phyloP scores from a whole-genome alignment of 2,329 filamentous ascomycete genomes.

The Talaromyces sp. region DNA sequence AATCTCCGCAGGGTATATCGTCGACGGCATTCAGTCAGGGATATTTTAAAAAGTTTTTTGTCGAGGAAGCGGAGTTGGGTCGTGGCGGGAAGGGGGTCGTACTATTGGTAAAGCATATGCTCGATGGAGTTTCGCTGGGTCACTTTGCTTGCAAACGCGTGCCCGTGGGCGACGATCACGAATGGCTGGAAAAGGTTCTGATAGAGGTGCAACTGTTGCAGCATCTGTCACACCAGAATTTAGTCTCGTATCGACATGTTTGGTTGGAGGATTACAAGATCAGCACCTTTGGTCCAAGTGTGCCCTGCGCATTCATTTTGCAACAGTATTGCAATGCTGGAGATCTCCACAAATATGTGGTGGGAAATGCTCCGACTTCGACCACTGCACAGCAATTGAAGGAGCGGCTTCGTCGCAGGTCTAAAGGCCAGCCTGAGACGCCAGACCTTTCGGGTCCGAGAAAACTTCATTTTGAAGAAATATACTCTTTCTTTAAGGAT shows the following conservation, averaged over 20 bases:
- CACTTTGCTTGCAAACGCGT: constrained; percentile 96
- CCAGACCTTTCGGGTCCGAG: constrained; percentile 55
- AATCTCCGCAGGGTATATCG: constrained; percentile 67
- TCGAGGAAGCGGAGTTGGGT: constrained; percentile 80
- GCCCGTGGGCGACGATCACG: constrained; percentile 89
- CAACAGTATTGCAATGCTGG: constrained; percentile 97
- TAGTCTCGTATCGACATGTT: constrained; percentile 94
- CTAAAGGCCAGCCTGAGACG: constrained; percentile 69
- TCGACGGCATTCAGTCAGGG: constrained; percentile 83
- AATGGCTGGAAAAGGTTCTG: constrained; percentile 91
- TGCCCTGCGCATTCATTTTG: constrained; percentile 93
- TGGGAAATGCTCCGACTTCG: constrained; percentile 57
- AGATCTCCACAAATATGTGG: constrained; percentile 81
- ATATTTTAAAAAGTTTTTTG: constrained; percentile 91
- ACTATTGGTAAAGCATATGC: constrained; percentile 83
- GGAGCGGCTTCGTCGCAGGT: constrained; percentile 76
- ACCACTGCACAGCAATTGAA: constrained; percentile 81
- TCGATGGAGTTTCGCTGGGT: constrained; percentile 83
- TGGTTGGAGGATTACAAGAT: constrained; percentile 90
- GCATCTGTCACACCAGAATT: constrained; percentile 85
- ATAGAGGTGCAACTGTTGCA: constrained; percentile 91
- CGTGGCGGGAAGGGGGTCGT: constrained; percentile 93
- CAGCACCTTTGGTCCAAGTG: constrained; percentile 80
- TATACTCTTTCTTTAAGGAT: constrained; percentile 94
- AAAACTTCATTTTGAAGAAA: constrained; percentile 75